A percentile compares a stretch with the other conserved stretches of the same genome.
phyloP scores from a whole-genome alignment of 148 eudicot species.

The Polygonum maritimum region DNA sequence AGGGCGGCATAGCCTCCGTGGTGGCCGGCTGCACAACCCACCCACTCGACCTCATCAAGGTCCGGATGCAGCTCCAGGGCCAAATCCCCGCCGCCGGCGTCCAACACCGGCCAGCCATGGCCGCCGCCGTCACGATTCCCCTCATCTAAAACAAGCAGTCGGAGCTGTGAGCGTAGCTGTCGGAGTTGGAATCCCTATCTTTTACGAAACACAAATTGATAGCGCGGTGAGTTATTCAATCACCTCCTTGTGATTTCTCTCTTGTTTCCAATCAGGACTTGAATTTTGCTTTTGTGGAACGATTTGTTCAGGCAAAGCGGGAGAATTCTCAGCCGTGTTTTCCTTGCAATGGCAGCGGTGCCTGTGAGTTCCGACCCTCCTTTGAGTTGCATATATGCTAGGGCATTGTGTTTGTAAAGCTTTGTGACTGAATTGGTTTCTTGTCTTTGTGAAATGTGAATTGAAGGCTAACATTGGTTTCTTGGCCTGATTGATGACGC shows the following conservation, averaged over 20 bases:
- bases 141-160: slow-evolving; percentile 63
- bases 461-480: background rate
- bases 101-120: too few species aligned
- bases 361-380: slow-evolving; percentile 56
- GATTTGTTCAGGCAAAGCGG: slow-evolving; percentile 56
- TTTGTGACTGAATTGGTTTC: background rate
- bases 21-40: slow-evolving; percentile 54
- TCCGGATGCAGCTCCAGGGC: slow-evolving; percentile 59
- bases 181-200: too few species aligned
- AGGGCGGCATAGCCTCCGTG: slow-evolving; percentile 48
- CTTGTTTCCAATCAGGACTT: background rate
- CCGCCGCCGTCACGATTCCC: slow-evolving; percentile 19
- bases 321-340: slow-evolving; percentile 90
- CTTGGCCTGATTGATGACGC: background rate
- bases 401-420: background rate
- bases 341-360: slow-evolving; percentile 85
- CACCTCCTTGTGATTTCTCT: too few species aligned
- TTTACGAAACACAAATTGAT: too few species aligned
- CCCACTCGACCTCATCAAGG: slow-evolving; percentile 48
- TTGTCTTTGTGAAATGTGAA: background rate
- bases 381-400: background rate
- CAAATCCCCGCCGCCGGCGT: slow-evolving; percentile 16
- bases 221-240: too few species aligned
- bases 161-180: slow-evolving; percentile 44
- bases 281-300: background rate